Evolutionary conservation across 164 flowering plant genomes (phyloP).

Genomic region (Vitis rupestris): DNA sequence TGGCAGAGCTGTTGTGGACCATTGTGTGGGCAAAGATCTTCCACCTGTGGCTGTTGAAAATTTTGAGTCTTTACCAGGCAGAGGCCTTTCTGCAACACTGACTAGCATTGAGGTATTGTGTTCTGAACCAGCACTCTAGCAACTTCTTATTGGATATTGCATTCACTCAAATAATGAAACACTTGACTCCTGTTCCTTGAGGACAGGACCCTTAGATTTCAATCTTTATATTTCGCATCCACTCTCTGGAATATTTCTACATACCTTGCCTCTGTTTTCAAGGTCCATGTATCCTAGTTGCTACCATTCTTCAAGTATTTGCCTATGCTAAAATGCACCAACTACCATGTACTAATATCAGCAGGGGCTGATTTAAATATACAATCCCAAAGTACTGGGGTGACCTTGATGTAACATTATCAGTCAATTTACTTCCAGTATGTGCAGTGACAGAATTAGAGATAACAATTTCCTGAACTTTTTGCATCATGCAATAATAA

Average conservation of each 20-base stretch:
- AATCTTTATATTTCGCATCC: neutral
- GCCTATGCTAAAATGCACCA: no score
- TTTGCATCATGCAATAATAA: no score
- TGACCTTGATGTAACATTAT: no score
- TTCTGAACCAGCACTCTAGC: neutral
- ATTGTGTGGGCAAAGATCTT: conserved; percentile 83
- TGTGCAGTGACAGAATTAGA: no score
- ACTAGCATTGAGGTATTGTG: conserved; percentile 63
- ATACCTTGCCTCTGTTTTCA: neutral
- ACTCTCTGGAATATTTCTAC: neutral
- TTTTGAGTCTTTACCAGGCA: conserved; percentile 87
- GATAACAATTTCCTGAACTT: no score
- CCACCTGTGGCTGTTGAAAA: conserved; percentile 83
- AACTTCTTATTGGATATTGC: neutral
- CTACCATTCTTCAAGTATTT: neutral
- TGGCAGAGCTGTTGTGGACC: conserved; percentile 94
- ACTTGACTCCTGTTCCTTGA: neutral
- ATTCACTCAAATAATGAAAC: neutral
- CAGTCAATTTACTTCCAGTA: no score
- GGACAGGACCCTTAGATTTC: neutral
- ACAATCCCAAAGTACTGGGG: no score
- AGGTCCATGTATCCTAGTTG: neutral
- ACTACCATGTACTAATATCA: no score
- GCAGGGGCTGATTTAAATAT: no score
- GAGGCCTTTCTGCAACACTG: conserved; percentile 88